Evolutionary conservation across 73 alveolate species (phyloP), one percentile per base, ranked within the genome.

Genomic region (Paramecium biaurelia): DNA sequence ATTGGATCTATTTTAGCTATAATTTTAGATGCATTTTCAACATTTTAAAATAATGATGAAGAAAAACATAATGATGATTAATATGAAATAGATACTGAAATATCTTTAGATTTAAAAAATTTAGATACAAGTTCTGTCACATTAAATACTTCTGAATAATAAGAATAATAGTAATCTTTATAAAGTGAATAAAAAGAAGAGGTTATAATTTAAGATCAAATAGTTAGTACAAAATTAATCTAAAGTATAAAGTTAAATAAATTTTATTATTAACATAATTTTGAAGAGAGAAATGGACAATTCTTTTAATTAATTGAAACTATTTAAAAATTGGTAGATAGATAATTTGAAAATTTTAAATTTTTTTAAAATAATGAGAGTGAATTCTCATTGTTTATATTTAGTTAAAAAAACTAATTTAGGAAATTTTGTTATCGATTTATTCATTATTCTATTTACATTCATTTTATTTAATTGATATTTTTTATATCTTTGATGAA

Each of bases 281-380:
- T 10, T n/a, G 68, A 37, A 74, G 38, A 74, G 87, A 14, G n/a
- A 10, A 41, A 79, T 1, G 18, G 18, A 38, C 4, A 79, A 23
- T 76, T 76, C 2, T 45, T 76, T 38, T 10, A 76, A 34, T 42
- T 76, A 79, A 7, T 30, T 10, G 90, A 41, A 0, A 79, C 47
- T 5, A 41, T 79, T 43, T 1, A 79, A 1, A 79, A 45, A 79
- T 79, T 79, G 14, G 90, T 43, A 2, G 76, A 41, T 42, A 79
- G 26, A 79, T 23, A 15, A 15, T 79, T 43, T 18, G 5, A 34
- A 47, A 37, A 34, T 21, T 43, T 79, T 21, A 6, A 79, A 47
- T 79, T 79, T 79, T 79, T 42, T 79, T 4, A 18, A 30, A 79
- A 79, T 45, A 41, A 79, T 14, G 90, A 79, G 24, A 79, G 90